Base-by-base conservation (phyloP, 306 rosid genomes). In the Sicyos baderoa region DNA sequence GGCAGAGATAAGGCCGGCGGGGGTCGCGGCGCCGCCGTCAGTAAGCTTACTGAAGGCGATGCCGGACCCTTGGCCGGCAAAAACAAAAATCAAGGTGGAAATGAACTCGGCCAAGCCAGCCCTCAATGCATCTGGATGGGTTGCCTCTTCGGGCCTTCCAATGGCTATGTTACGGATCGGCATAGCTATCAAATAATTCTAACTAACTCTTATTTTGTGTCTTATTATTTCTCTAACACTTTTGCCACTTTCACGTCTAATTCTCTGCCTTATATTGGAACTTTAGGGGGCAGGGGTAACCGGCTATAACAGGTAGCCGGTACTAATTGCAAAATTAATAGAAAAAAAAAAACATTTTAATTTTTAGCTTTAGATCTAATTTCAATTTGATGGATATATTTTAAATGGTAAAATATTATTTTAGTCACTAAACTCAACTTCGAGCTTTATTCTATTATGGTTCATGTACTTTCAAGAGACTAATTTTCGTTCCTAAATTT, bases 21-120 rank as follows among this genome's bases (percentile, higher is more conserved):
- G 89, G 10, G 84, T 71, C 19, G 82, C 16, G 23, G 89, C 23
- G 3, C 78, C 92, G 71, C 76, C 15, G 57, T 56, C 3, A 11
- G 89, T 87, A 66, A 87, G 87, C 53, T 82, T 84, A 80, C 70
- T 79, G 80, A 68, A 84, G n/a, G 92, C 92, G 56, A 87, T 84
- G 67, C 89, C 54, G 51, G 87, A 71, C 6, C 92, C 92, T 0
- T 78, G 70, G 7, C 92, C 92, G 23, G 92, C 92, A 48, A 87
- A 87, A 32, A 87, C 92, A 53, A 87, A 87, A 68, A 87, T 87
- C 19, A 87, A 70, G 3, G 92, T 87, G 25, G 92, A 87, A 49
- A 87, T 80, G 69, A 87, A 82, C 83, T 87, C 92, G 4, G 92
- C 86, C 70, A 87, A 50, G 0, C 49, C 92, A 0, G 87, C 84